A percentile compares a stretch with the other conserved stretches of the same genome.
These are phyloP conservation scores for Boletus sp. DNA, from an alignment of 768 basidiomycete species.

Conservation along the genomic window DNA sequence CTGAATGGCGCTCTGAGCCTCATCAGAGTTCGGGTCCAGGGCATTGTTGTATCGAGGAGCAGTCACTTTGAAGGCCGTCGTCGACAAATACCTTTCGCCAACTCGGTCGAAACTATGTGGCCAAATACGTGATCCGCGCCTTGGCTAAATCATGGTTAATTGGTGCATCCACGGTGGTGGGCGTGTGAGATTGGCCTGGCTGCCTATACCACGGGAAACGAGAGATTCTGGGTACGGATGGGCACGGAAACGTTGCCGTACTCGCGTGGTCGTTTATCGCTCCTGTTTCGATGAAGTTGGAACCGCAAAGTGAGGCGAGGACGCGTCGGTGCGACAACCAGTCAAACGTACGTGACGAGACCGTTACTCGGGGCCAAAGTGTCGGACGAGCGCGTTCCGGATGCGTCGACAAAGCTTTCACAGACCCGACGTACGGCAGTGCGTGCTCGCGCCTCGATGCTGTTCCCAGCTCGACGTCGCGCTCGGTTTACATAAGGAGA, in stretches of 20 bases:
- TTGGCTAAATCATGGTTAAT: conserved; percentile 2
- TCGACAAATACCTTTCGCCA: not conserved
- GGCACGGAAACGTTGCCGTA: not conserved
- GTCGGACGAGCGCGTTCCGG: too few relatives aligned
- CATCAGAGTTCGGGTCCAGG: not conserved
- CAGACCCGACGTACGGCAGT: too few relatives aligned
- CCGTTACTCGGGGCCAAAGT: too few relatives aligned
- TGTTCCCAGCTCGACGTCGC: too few relatives aligned
- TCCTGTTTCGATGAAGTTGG: not conserved
- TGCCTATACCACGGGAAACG: not conserved
- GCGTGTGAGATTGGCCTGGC: not conserved
- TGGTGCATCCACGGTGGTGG: not conserved
- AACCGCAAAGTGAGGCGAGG: not conserved
- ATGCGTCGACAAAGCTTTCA: too few relatives aligned
- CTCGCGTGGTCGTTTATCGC: not conserved
- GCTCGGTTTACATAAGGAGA: too few relatives aligned
- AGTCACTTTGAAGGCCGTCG: not conserved
- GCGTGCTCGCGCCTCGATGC: too few relatives aligned
- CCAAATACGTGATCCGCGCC: conserved; percentile 7
- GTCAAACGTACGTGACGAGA: not conserved
- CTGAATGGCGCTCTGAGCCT: not conserved
- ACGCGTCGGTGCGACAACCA: not conserved
- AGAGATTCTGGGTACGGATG: not conserved
- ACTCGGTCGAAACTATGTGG: not conserved
- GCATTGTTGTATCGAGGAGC: not conserved